Conservation (phyloP, 441 rosid genomes). For the Rhodomyrtus psidioides region DNA sequence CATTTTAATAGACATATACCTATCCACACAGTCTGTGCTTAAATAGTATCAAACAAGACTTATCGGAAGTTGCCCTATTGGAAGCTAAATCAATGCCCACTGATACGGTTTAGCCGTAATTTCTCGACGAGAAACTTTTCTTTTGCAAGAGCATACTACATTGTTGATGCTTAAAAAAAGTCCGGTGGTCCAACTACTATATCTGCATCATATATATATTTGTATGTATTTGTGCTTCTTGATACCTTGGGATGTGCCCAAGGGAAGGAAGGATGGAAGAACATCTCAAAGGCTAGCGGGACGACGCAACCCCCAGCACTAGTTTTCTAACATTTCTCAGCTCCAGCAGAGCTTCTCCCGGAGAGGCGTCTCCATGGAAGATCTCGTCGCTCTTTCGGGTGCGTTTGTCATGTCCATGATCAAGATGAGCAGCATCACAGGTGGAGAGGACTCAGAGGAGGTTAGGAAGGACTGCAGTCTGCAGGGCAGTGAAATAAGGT, state of each 20-base stretch:
- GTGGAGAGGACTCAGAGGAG: constrained; percentile 34
- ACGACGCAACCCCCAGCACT: constrained; percentile 44
- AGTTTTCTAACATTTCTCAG: constrained; percentile 38
- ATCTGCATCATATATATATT: too few species aligned
- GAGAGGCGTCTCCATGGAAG: constrained; percentile 42
- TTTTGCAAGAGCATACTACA: not conserved
- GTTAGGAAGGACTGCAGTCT: constrained; percentile 29
- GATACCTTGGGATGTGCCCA: constrained; percentile 40
- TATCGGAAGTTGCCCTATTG: not conserved
- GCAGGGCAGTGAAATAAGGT: constrained; percentile 21
- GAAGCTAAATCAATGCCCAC: not conserved
- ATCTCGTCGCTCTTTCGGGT: constrained; percentile 51
- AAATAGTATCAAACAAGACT: not conserved
- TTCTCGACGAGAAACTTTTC: too few species aligned
- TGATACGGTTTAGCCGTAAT: not conserved
- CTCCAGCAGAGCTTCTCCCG: constrained; percentile 42
- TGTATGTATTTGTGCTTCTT: too few species aligned
- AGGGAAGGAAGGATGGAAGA: constrained; percentile 61
- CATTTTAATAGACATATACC: not conserved
- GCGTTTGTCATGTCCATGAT: constrained; percentile 46
- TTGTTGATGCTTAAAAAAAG: constrained; percentile 6
- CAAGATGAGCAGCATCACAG: constrained; percentile 51
- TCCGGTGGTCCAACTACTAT: constrained; percentile 42
- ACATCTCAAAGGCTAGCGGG: constrained; percentile 45
- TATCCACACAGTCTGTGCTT: not conserved